Conservation (phyloP, 1,139 yeast genomes). For the Suhomyces guaymorum region DNA sequence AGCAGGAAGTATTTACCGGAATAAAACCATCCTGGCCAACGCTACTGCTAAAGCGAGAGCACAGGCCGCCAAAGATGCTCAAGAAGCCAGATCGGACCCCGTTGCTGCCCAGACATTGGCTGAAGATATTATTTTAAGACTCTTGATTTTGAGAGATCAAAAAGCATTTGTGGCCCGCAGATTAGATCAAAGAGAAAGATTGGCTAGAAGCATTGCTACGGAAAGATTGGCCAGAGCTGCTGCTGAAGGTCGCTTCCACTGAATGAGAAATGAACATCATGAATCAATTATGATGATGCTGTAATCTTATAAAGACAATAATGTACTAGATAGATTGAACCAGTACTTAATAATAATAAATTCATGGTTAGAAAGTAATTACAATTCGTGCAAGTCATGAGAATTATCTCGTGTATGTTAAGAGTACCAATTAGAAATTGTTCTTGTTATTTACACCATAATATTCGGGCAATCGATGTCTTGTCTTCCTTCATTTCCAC, state of each 20-base stretch:
- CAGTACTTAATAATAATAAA: no score
- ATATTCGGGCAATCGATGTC: no score
- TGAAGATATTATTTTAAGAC: slow-evolving; percentile 68
- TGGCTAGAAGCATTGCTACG: slow-evolving; percentile 65
- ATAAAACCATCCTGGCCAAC: slow-evolving; percentile 70
- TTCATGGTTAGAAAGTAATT: no score
- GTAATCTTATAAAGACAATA: slow-evolving; percentile 1
- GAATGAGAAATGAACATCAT: background rate
- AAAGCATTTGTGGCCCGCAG: slow-evolving; percentile 53
- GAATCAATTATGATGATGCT: background rate
- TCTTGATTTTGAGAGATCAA: slow-evolving; percentile 49
- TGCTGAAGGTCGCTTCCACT: slow-evolving; percentile 40
- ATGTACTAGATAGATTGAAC: background rate
- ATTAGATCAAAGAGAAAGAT: slow-evolving; percentile 59
- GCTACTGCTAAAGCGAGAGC: slow-evolving; percentile 65
- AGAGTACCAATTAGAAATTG: no score
- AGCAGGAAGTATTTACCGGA: slow-evolving; percentile 60
- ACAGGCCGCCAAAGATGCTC: slow-evolving; percentile 50
- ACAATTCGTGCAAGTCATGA: no score
- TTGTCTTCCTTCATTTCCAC: no score
- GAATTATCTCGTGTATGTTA: no score
- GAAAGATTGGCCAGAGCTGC: slow-evolving; percentile 53
- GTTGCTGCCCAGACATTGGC: slow-evolving; percentile 56
- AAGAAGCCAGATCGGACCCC: slow-evolving; percentile 55
- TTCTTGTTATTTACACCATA: no score